Percentiles rank a stretch among this genome's conserved stretches.
phyloP scores from a whole-genome alignment of 208 protist species.

The Blechomonas ayalai region DNA sequence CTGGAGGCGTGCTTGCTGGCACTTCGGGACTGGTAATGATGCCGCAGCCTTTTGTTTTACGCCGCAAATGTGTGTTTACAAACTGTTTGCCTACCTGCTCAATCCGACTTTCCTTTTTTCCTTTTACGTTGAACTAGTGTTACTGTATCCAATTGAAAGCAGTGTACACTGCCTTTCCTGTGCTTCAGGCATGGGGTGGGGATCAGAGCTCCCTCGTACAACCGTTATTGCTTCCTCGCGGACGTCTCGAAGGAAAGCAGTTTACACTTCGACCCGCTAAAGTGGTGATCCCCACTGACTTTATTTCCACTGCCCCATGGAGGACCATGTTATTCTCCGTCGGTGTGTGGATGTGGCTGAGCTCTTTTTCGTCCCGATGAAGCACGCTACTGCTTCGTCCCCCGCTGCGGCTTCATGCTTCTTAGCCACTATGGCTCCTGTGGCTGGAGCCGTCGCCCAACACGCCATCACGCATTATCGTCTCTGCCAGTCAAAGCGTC shows the following conservation, averaged over 20 bases:
- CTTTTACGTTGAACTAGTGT: constrained; percentile 8
- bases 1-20: no score
- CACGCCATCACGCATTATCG: constrained; percentile 55
- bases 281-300: background rate
- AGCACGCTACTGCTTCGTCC: no score
- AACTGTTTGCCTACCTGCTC: no score
- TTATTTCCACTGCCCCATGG: constrained; percentile 18
- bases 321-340: constrained; percentile 46
- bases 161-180: constrained; percentile 5
- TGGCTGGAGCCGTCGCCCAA: no score
- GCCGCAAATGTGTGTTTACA: no score
- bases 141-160: background rate
- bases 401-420: no score
- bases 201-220: background rate
- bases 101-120: constrained; percentile 4
- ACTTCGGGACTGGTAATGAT: no score
- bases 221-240: background rate
- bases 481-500: constrained; percentile 29
- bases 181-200: background rate
- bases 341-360: constrained; percentile 28
- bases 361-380: constrained; percentile 23
- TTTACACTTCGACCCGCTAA: background rate
- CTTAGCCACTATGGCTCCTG: no score
- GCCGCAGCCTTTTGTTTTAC: no score
- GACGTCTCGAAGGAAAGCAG: background rate